These are phyloP conservation scores for Solanum habrochaites DNA, from an alignment of 257 asterid species.

Conservation along the genomic window DNA sequence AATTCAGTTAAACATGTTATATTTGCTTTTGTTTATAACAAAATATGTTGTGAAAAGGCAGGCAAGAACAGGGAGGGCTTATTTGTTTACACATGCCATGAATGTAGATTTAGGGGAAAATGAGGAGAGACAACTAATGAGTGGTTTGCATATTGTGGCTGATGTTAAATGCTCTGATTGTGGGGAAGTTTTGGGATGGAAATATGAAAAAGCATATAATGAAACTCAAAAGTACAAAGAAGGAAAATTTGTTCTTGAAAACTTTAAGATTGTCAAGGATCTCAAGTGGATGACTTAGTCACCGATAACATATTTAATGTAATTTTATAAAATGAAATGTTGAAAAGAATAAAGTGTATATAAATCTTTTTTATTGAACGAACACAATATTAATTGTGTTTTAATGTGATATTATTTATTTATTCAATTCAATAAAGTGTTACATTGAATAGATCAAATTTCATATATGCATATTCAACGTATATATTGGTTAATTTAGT, in stretches of 20 bases:
- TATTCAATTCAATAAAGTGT: background rate
- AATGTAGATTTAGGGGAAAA: constrained; percentile 27
- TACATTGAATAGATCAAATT: background rate
- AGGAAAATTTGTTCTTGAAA: constrained; percentile 44
- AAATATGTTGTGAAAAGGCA: background rate
- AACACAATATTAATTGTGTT: background rate
- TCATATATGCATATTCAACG: background rate
- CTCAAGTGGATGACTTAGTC: background rate
- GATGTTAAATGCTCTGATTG: constrained; percentile 51
- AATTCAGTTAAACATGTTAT: background rate
- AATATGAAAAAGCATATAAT: constrained; percentile 39
- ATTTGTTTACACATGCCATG: constrained; percentile 34
- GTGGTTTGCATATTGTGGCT: constrained; percentile 45
- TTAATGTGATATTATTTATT: background rate
- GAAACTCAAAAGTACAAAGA: constrained; percentile 47
- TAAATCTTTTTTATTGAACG: too few relatives aligned
- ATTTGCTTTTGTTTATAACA: background rate
- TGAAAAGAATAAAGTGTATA: background rate
- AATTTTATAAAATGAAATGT: background rate
- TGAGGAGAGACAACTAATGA: constrained; percentile 36
- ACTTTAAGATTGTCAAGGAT: constrained; percentile 31
- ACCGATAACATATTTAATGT: too few relatives aligned
- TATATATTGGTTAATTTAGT: background rate
- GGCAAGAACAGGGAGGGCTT: constrained; percentile 46
- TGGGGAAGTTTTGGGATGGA: constrained; percentile 50